phyloP scores from a whole-genome alignment of 768 basidiomycete genomes.

The Agrocybe pediades region DNA sequence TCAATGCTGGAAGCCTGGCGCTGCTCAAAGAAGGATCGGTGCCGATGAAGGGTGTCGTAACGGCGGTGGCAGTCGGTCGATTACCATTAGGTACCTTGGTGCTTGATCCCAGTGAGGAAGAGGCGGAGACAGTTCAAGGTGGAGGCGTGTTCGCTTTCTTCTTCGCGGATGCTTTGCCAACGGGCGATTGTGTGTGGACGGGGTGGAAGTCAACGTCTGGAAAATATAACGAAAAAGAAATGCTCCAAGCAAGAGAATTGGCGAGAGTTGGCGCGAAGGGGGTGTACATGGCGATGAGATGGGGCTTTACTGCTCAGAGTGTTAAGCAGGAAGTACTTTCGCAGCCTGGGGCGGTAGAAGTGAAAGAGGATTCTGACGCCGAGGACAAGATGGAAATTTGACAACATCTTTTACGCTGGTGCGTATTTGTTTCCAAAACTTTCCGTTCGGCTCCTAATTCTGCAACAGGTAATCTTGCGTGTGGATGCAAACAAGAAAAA shows the following conservation, averaged over 20 bases:
- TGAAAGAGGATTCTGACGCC: slow-evolving; percentile 24
- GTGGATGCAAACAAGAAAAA: too few relatives aligned
- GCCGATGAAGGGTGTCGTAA: slow-evolving; percentile 74
- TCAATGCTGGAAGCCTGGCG: slow-evolving; percentile 73
- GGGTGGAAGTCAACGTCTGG: slow-evolving; percentile 45
- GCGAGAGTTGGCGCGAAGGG: slow-evolving; percentile 45
- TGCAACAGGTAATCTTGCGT: too few relatives aligned
- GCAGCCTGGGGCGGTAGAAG: slow-evolving; percentile 1
- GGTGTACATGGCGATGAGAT: slow-evolving; percentile 53
- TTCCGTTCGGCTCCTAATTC: too few relatives aligned
- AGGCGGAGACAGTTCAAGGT: slow-evolving; percentile 36
- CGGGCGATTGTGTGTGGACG: slow-evolving; percentile 52
- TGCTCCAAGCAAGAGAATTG: slow-evolving; percentile 48
- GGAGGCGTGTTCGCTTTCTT: slow-evolving; percentile 76
- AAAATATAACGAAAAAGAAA: slow-evolving; percentile 39
- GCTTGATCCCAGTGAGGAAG: slow-evolving; percentile 53
- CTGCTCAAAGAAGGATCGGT: slow-evolving; percentile 70
- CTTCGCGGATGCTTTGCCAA: slow-evolving; percentile 31
- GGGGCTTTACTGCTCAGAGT: slow-evolving; percentile 29
- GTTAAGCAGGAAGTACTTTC: slow-evolving; percentile 2
- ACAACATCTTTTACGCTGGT: not conserved
- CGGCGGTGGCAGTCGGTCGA: slow-evolving; percentile 62
- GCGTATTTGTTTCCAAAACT: not conserved
- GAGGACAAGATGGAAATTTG: slow-evolving; percentile 48
- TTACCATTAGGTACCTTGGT: slow-evolving; percentile 35